Base-by-base conservation (phyloP, 345 rosid species). In the Salix exigua region DNA sequence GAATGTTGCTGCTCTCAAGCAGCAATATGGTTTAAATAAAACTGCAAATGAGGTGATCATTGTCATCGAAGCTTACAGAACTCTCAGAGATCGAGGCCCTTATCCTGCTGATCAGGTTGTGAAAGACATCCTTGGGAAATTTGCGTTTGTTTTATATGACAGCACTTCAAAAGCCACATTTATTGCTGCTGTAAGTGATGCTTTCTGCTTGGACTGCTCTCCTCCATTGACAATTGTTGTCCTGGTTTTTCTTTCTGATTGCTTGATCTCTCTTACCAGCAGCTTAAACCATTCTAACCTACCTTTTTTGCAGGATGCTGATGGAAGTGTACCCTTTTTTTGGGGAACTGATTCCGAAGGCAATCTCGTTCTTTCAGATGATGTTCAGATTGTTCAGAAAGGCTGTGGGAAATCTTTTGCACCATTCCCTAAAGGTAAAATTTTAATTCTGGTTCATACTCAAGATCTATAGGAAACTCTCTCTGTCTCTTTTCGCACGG, bases 41-140 rank as follows among this genome's bases (percentile, higher is more conserved):
- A 81, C 96, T 11, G 94, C 97, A 38, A 94, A 93, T 21, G 99
- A 94, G 85, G 99, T 87, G 76, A 90, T 89, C 60, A 89, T 96
- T 67, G 82, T 96, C 72, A 88, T 94, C 23, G 99, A 96, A 85
- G 97, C 99, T 23, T 96, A 88, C 72, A 87, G 97, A 83, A 88
- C 97, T 46, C 97, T 94, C 31, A 88, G 98, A 76, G 99, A 96
- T 73, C 91, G 99, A 68, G 97, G 99, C 74, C 98, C 98, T 25
- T 96, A 96, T 74, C 91, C 98, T 68, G 92, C 93, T 1, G 97
- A 92, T 78, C 99, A 92, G 86, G 99, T 96, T 40, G 93, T 94
- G 42, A 87, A 89, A 89, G 97, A 91, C 66, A 80, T 96, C 48
- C 85, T 83, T 25, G 97, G 99, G 61, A 94, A 88, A 75, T 96